phyloP scores from a whole-genome alignment of 352 stramenopile species.

The Plasmopara halstedii region DNA sequence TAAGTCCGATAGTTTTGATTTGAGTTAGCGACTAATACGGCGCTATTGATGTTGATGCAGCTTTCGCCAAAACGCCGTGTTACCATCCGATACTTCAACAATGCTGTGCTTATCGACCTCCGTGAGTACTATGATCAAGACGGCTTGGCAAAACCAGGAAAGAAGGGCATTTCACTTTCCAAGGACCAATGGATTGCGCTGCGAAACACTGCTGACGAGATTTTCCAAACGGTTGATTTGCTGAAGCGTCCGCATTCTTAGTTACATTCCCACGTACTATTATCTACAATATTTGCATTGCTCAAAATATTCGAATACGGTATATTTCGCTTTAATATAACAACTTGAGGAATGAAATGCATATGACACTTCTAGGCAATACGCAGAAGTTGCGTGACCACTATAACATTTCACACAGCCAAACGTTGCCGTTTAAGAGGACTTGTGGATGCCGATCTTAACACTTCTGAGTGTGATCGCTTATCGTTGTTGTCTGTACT shows the following conservation, averaged over 20 bases:
- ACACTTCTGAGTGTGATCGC: constrained; percentile 18
- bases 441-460: constrained; percentile 21
- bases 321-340: constrained; percentile 18
- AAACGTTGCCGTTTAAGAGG: constrained; percentile 37
- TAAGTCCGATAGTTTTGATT: constrained; percentile 16
- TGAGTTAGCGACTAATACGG: not conserved
- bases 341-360: not conserved
- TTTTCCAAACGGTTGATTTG: constrained; percentile 23
- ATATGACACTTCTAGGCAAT: constrained; percentile 3
- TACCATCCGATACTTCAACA: constrained; percentile 43
- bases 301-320: too few species aligned
- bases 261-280: not conserved
- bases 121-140: constrained; percentile 71
- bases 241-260: constrained; percentile 8
- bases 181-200: constrained; percentile 58
- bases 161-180: constrained; percentile 72
- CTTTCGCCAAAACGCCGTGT: constrained; percentile 46
- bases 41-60: constrained; percentile 21
- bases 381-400: constrained; percentile 19
- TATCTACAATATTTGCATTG: too few species aligned
- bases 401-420: constrained; percentile 27
- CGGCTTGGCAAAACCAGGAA: constrained; percentile 47
- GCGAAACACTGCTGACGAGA: constrained; percentile 20
- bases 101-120: constrained; percentile 46
- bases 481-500: constrained; percentile 22